These are phyloP conservation scores for Linum tenue DNA, from an alignment of 345 rosid genomes.

Conservation along the genomic window DNA sequence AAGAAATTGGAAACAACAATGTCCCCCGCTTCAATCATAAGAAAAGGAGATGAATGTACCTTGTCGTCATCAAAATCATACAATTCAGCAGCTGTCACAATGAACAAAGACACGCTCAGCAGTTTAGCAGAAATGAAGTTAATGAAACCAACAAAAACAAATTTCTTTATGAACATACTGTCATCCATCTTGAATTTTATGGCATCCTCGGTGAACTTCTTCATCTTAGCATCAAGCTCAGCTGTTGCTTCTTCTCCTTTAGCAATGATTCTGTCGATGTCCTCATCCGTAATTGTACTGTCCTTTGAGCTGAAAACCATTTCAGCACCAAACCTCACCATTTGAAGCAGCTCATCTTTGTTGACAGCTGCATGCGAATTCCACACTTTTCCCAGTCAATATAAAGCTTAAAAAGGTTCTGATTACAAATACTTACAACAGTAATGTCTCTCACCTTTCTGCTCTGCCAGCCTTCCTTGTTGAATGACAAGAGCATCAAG, in stretches of 20 bases:
- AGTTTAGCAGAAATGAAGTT: not conserved
- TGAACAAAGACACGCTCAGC: constrained; percentile 9
- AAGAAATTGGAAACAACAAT: not conserved
- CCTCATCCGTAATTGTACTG: constrained; percentile 95
- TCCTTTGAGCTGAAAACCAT: constrained; percentile 99
- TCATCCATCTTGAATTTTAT: constrained; percentile 97
- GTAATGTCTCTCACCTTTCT: constrained; percentile 20
- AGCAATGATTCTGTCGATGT: constrained; percentile 92
- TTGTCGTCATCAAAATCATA: constrained; percentile 88
- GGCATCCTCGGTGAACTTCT: constrained; percentile 95
- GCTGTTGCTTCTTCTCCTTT: constrained; percentile 96
- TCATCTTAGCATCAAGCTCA: constrained; percentile 99
- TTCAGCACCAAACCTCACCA: constrained; percentile 99
- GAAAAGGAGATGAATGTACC: constrained; percentile 24
- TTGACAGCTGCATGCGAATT: constrained; percentile 60
- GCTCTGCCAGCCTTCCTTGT: constrained; percentile 95
- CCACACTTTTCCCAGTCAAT: too few species aligned
- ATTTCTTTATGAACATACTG: constrained; percentile 38
- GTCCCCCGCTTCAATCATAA: not conserved
- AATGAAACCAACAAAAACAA: not conserved
- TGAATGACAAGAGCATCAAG: constrained; percentile 97
- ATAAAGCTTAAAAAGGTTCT: too few species aligned
- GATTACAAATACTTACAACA: too few species aligned
- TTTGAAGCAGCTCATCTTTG: constrained; percentile 97
- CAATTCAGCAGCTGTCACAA: constrained; percentile 70